Percentiles rank a stretch among this genome's conserved stretches.
phyloP scores from a whole-genome alignment of 1,284 basidiomycete genomes.

The Trametes hirsuta region DNA sequence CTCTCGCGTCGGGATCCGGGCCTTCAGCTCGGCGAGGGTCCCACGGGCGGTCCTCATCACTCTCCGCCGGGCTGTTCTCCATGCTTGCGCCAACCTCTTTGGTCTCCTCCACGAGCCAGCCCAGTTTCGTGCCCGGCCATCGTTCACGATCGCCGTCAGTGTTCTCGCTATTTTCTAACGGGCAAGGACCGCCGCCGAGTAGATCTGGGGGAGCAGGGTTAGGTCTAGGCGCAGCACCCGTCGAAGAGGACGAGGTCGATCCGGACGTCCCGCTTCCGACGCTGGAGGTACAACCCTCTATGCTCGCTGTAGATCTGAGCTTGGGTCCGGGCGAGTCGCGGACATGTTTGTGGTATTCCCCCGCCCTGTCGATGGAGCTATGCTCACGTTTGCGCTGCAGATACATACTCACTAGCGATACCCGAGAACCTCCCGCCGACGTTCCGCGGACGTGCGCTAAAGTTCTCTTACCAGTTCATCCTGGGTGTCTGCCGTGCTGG shows the following conservation, averaged over 20 bases:
- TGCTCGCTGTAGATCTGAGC: constrained; percentile 82
- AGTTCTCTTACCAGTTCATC: constrained; percentile 88
- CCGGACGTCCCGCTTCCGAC: constrained; percentile 77
- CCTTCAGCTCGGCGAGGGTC: constrained; percentile 36
- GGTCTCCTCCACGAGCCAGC: constrained; percentile 19
- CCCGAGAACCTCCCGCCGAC: constrained; percentile 88
- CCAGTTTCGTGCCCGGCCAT: constrained; percentile 31
- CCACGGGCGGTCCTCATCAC: constrained; percentile 55
- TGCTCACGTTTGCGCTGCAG: constrained; percentile 43
- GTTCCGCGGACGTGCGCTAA: constrained; percentile 81
- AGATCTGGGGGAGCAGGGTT: constrained; percentile 25
- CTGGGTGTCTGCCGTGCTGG: constrained; percentile 82
- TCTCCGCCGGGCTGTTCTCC: constrained; percentile 59
- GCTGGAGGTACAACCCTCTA: constrained; percentile 79
- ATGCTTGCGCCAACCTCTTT: constrained; percentile 43
- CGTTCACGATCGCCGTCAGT: constrained; percentile 33
- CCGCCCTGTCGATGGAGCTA: neutral
- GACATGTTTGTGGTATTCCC: constrained; percentile 62
- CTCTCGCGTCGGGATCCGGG: constrained; percentile 31
- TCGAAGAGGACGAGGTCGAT: constrained; percentile 50
- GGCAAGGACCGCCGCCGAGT: constrained; percentile 20
- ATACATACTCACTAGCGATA: constrained; percentile 75
- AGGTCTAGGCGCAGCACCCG: constrained; percentile 28
- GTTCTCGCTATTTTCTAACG: constrained; percentile 30
- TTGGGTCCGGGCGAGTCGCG: constrained; percentile 81